Evolutionary conservation across 768 basidiomycete genomes (phyloP), one percentile per base, ranked within the genome.

Genomic region (Tricholoma bakamatsutake): DNA sequence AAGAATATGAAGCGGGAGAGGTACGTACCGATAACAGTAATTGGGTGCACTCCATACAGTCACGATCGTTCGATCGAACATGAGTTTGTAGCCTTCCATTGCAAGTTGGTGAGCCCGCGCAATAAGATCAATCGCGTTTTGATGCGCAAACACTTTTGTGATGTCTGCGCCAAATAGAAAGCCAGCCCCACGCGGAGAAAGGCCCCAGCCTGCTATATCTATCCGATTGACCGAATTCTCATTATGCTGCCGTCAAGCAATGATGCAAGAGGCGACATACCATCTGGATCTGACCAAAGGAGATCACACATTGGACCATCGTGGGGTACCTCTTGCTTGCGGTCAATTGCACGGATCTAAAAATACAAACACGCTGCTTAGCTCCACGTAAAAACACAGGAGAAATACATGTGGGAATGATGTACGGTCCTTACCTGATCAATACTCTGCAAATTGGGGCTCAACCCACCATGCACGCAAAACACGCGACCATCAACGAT

Each of bases 11-110:
- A n/a, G 50, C 47, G 37, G 37, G 28, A 51, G 12, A 43, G 40
- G 54, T 13, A 78, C 85, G 59, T 64, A 96, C 90, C 95, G 79
- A 72, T 98, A 98, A 71, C 96, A 98, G 69, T 98, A 98, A 71
- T 98, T 98, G 12, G 95, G 96, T 3, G 94, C 95, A 64, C 90
- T 93, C 95, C 96, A 98, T 39, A 98, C 94, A 7, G 96, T 98
- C 31, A 98, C 96, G 62, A 98, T 95, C 43, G 84, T 87, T 52
- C 82, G 76, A 71, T 98, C 95, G 64, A 97, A 97, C 94, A 98
- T 96, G 70, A 93, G 80, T 74, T 97, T 98, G 73, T 83, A 97
- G 18, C 94, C 94, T 72, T 97, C 94, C 92, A 96, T 96, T 1
- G 92, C 96, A 33, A 98, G 85, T 68, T 99, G 96, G 75, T 99